These are phyloP conservation scores for Geranomyces variabilis DNA, from an alignment of 192 early-diverging fungal species.

Conservation along the genomic window DNA sequence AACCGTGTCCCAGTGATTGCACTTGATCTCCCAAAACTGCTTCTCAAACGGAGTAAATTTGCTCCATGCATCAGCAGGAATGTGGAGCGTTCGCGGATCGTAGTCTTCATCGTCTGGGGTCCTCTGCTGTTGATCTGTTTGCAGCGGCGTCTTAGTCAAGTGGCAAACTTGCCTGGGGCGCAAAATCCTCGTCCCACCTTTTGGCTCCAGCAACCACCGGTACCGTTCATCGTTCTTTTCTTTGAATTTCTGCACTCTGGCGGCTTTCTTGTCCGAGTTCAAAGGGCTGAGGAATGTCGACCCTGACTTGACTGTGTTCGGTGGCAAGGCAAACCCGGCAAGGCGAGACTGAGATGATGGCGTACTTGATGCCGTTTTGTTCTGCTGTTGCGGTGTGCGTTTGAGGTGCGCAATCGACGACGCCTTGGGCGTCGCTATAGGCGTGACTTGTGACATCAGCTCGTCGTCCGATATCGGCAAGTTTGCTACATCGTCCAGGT, in stretches of 20 bases:
- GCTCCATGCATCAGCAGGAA: conserved; percentile 79
- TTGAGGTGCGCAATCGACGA: neutral
- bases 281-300: conserved; percentile 7
- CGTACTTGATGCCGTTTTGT: neutral
- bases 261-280: conserved; percentile 19
- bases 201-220: conserved; percentile 82
- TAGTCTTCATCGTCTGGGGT: conserved; percentile 72
- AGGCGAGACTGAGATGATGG: conserved; percentile 2
- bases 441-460: neutral
- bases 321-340: conserved; percentile 14
- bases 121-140: conserved; percentile 18
- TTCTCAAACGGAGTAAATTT: conserved; percentile 93
- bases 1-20: conserved; percentile 88
- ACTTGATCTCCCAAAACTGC: conserved; percentile 99
- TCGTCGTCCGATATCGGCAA: conserved; percentile 14
- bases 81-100: conserved; percentile 86
- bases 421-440: conserved; percentile 5
- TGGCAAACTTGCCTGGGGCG: neutral
- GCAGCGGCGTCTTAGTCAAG: neutral
- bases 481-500: conserved; percentile 1
- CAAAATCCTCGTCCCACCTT: conserved; percentile 27
- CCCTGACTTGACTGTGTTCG: conserved; percentile 2
- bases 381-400: neutral
- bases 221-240: conserved; percentile 86
- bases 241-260: conserved; percentile 63